Conservation (phyloP, 257 asterid species). For the Cordia subcordata region DNA sequence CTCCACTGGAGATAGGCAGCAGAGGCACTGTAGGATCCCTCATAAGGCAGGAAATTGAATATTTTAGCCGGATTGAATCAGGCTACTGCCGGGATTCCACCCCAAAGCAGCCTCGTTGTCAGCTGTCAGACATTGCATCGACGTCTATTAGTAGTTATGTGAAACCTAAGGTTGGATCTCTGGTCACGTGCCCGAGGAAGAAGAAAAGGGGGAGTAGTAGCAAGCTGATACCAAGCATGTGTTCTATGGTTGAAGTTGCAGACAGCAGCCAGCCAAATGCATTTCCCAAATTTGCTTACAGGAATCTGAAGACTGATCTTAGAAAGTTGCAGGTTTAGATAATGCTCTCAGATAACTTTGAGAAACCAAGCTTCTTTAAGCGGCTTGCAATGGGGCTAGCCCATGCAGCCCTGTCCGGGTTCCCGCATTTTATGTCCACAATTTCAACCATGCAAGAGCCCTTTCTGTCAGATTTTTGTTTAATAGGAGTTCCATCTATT, state of each 20-base stretch:
- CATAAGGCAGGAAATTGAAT: slow-evolving; percentile 27
- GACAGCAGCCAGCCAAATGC: slow-evolving; percentile 26
- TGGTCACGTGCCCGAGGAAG: slow-evolving; percentile 23
- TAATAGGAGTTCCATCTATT: slow-evolving; percentile 53
- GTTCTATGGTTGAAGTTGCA: slow-evolving; percentile 49
- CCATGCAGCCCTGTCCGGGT: slow-evolving; percentile 40
- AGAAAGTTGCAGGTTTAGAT: slow-evolving; percentile 25
- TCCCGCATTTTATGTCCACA: slow-evolving; percentile 75
- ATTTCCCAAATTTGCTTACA: slow-evolving; percentile 26
- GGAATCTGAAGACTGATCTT: slow-evolving; percentile 38
- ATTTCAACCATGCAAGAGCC: slow-evolving; percentile 49
- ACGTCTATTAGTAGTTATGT: slow-evolving; percentile 7
- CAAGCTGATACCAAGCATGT: slow-evolving; percentile 41
- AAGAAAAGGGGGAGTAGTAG: slow-evolving; percentile 41
- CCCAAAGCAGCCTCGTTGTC: slow-evolving; percentile 9
- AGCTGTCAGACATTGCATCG: slow-evolving; percentile 21
- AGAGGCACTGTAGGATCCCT: slow-evolving; percentile 40
- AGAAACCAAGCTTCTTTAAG: slow-evolving; percentile 62
- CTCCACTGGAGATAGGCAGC: slow-evolving; percentile 33
- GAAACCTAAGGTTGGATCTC: slow-evolving; percentile 25
- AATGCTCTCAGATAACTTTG: slow-evolving; percentile 48
- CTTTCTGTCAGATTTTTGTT: slow-evolving; percentile 44
- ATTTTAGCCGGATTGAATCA: slow-evolving; percentile 24
- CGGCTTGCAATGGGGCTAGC: slow-evolving; percentile 54
- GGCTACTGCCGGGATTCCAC: slow-evolving; percentile 16